phyloP scores from a whole-genome alignment of 2,329 filamentous ascomycete species.

The Botrytis galanthina region DNA sequence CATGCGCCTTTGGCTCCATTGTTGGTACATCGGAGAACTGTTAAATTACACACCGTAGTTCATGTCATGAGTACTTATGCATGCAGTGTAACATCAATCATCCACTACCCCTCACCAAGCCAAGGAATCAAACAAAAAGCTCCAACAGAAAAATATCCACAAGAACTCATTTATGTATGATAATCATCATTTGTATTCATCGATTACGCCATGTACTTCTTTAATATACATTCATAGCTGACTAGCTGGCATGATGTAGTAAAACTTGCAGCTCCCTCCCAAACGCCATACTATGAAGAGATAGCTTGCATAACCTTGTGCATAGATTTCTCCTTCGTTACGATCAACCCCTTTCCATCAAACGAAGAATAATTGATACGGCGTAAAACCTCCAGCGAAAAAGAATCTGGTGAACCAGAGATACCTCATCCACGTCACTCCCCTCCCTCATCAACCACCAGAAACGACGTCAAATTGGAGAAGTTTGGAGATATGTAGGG shows the following conservation, averaged over 20 bases:
- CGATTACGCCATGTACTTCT: not conserved
- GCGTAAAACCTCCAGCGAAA: not conserved
- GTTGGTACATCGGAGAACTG: not conserved
- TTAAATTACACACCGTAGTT: not conserved
- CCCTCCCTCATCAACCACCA: not conserved
- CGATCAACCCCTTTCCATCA: not conserved
- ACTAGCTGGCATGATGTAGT: not conserved
- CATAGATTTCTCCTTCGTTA: slow-evolving; percentile 21
- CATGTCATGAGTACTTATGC: not conserved
- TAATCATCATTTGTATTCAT: slow-evolving; percentile 2
- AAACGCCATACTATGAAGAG: slow-evolving; percentile 24
- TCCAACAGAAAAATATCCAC: not conserved
- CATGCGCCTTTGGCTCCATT: not conserved
- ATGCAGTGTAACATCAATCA: not conserved
- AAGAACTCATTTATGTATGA: not conserved
- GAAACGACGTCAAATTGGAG: not conserved
- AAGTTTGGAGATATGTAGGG: not conserved
- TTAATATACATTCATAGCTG: slow-evolving; percentile 19
- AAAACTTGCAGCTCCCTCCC: slow-evolving; percentile 8
- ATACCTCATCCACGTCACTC: not conserved
- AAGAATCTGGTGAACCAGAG: not conserved
- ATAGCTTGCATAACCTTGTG: slow-evolving; percentile 19
- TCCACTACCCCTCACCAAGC: not conserved
- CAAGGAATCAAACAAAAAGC: not conserved
- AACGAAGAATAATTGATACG: not conserved